Conservation (phyloP, 2,329 filamentous ascomycete species). For the Epichloe uncinata region DNA sequence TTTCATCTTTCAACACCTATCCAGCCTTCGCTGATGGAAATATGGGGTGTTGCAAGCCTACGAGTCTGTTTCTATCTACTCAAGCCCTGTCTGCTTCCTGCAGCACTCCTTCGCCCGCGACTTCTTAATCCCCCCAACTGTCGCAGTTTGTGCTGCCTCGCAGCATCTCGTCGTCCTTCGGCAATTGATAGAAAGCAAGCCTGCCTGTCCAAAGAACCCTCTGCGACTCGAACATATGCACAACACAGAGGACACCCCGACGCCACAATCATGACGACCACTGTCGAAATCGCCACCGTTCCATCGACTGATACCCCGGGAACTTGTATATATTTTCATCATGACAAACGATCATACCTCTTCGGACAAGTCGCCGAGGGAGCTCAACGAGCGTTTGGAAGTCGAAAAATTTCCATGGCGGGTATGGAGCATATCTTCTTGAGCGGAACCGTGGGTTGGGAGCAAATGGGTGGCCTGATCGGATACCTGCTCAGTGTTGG, state of each 20-base stretch:
- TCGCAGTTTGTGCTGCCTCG: background rate
- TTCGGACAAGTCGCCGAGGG: constrained; percentile 78
- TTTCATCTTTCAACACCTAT: background rate
- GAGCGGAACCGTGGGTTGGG: constrained; percentile 65
- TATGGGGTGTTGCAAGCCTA: constrained; percentile 3
- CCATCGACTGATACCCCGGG: constrained; percentile 84
- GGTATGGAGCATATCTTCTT: constrained; percentile 71
- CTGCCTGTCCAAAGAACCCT: background rate
- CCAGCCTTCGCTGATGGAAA: constrained; percentile 3
- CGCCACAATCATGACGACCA: constrained; percentile 49
- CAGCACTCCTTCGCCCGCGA: background rate
- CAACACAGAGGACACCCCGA: background rate
- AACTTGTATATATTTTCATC: constrained; percentile 63
- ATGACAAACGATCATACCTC: constrained; percentile 70
- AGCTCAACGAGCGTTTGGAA: constrained; percentile 61
- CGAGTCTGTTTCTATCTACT: background rate
- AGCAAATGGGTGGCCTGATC: constrained; percentile 64
- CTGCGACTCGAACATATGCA: background rate
- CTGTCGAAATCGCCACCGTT: constrained; percentile 61
- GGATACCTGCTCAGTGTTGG: constrained; percentile 78
- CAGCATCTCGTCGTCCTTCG: background rate
- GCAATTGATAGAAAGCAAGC: background rate
- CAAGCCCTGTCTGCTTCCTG: background rate
- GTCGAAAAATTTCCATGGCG: constrained; percentile 50
- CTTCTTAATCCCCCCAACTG: background rate